These are phyloP conservation scores for Phytophthora aleatoria DNA, from an alignment of 352 stramenopile species.

Conservation along the genomic window DNA sequence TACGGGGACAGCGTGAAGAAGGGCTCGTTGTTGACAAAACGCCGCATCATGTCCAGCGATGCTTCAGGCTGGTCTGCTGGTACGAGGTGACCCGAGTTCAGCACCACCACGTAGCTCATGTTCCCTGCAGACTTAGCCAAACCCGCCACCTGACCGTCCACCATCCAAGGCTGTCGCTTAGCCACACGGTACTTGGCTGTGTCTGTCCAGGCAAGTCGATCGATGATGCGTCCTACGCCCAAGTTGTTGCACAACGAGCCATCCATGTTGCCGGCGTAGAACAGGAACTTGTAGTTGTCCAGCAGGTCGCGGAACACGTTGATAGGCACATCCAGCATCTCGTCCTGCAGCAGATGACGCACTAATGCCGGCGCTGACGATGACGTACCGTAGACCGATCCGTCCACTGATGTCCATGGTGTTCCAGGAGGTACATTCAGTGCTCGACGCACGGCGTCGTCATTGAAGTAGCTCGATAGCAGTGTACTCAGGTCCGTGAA, in stretches of 20 bases:
- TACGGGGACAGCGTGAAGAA: constrained; percentile 34
- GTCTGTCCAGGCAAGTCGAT: constrained; percentile 74
- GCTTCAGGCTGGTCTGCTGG: constrained; percentile 72
- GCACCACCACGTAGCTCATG: constrained; percentile 85
- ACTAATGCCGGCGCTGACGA: constrained; percentile 56
- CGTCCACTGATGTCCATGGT: constrained; percentile 72
- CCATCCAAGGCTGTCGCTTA: constrained; percentile 57
- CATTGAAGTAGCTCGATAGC: constrained; percentile 85
- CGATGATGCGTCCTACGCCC: constrained; percentile 76
- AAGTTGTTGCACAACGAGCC: constrained; percentile 84
- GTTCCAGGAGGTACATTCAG: constrained; percentile 82
- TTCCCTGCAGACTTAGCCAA: constrained; percentile 74
- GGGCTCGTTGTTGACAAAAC: constrained; percentile 64
- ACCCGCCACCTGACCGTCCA: constrained; percentile 64
- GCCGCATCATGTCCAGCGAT: constrained; percentile 81
- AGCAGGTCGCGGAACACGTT: constrained; percentile 76
- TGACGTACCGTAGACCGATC: constrained; percentile 60
- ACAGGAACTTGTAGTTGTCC: constrained; percentile 86
- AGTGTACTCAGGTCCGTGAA: constrained; percentile 56
- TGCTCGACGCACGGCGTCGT: constrained; percentile 77
- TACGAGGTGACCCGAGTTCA: constrained; percentile 81
- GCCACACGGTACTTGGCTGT: constrained; percentile 71
- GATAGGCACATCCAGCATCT: constrained; percentile 82
- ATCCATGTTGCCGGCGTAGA: constrained; percentile 88
- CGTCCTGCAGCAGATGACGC: constrained; percentile 72